phyloP scores from a whole-genome alignment of 106 monocot species.

The Triglochin maritima region DNA sequence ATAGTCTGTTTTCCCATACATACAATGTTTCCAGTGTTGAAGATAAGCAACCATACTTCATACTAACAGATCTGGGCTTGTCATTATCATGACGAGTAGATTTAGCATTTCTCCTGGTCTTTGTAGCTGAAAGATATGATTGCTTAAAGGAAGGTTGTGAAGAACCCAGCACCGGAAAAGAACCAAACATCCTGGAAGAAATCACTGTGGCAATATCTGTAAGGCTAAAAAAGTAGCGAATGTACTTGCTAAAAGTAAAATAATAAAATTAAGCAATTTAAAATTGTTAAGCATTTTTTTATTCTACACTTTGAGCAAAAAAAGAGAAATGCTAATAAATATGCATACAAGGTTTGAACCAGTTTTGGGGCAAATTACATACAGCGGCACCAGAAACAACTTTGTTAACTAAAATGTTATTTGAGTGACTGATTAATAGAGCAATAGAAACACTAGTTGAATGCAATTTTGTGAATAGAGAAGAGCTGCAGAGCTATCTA shows the following conservation, averaged over 20 bases:
- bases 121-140: neutral
- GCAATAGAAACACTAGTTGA: no score
- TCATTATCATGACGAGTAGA: neutral
- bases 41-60: slow-evolving; percentile 29
- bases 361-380: neutral
- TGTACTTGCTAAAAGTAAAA: neutral
- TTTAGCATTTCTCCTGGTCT: neutral
- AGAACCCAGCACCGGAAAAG: neutral
- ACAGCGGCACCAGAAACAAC: no score
- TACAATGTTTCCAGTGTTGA: slow-evolving; percentile 61
- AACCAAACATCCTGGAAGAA: slow-evolving; percentile 8
- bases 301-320: no score
- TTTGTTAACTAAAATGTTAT: no score
- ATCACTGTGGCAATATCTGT: slow-evolving; percentile 11
- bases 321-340: no score
- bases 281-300: neutral
- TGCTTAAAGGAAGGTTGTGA: neutral
- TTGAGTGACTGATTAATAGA: no score
- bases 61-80: neutral
- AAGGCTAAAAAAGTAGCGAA: slow-evolving; percentile 7
- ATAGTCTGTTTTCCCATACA: slow-evolving; percentile 86
- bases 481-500: no score
- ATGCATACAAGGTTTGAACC: no score
- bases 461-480: no score
- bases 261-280: neutral